Evolutionary conservation across 768 basidiomycete species (phyloP).

Genomic region (Hericium alpestre): DNA sequence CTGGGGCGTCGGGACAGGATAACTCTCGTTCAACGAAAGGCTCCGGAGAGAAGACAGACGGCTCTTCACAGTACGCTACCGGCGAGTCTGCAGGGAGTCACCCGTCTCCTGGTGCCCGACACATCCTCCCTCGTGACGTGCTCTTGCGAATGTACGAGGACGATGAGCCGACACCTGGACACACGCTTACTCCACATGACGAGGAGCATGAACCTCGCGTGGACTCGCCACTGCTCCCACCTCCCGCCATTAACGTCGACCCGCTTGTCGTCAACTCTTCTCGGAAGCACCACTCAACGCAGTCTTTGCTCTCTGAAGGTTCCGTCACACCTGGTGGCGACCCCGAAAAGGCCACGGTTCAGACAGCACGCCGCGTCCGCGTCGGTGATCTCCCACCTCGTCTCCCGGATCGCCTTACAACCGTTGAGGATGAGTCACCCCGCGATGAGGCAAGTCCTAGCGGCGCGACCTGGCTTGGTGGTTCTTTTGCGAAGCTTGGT

Average conservation of each 20-base stretch:
- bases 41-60: not conserved
- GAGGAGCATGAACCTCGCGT: slow-evolving; percentile 5
- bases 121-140: slow-evolving; percentile 8
- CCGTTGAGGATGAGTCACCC: slow-evolving; percentile 5
- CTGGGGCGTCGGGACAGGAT: not conserved
- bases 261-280: not conserved
- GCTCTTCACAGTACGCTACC: not conserved
- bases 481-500: not conserved
- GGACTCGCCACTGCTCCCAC: slow-evolving; percentile 9
- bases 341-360: slow-evolving; percentile 32
- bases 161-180: not conserved
- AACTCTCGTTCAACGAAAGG: not conserved
- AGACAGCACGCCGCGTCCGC: slow-evolving; percentile 38
- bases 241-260: slow-evolving; percentile 2
- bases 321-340: slow-evolving; percentile 17
- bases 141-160: not conserved
- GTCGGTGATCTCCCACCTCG: slow-evolving; percentile 23
- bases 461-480: not conserved
- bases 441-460: slow-evolving; percentile 13
- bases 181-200: not conserved
- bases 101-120: not conserved
- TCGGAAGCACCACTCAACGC: slow-evolving; percentile 1
- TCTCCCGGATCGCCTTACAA: slow-evolving; percentile 3
- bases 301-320: slow-evolving; percentile 21
- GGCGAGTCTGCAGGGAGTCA: not conserved